Base-by-base conservation (phyloP, 2,329 filamentous ascomycete genomes). In the Pyrenochaeta sp. region DNA sequence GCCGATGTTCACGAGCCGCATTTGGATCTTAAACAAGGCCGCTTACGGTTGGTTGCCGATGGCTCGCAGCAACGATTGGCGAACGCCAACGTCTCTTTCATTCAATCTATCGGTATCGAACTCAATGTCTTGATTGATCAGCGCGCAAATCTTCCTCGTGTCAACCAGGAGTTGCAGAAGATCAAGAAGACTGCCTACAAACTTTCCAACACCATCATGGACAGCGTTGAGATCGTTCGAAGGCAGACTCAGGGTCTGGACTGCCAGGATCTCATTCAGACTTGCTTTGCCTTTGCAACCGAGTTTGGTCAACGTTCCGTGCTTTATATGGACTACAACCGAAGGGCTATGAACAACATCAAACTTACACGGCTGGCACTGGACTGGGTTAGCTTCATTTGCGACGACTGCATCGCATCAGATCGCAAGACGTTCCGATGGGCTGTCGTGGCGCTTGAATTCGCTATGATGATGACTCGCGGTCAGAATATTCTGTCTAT, bases 351-450 rank as follows among this genome's bases (percentile, higher is more conserved):
- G 89, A 97, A 97, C 74, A 96, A 96, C 70, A 81, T 96, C 58
- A 96, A 96, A 69, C 81, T 99, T 41, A 96, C 93, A 9, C 90
- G 96, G 65, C 80, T 99, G 39, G 91, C 92, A 3, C 78, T 99
- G 8, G 93, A 99, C 69, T 99, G 94, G 94, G 89, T 99, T 11
- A 92, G 89, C 65, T 99, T 99, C 71, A 94, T 99, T 56, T 96
- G 92, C 65, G 93, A 97, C 64, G 94, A 99, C 70, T 99, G 94
- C 71, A 83, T 95, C 58, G 89, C 94, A 7, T 90, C 90, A 3
- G 94, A 99, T 71, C 84, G 93, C 58, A 95, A 93, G 74, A 96
- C 94, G 0, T 99, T 99, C 75, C 87, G 92, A 55, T 99, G 94
- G 94, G 91, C 94, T 6, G 95, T 99, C 21, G 83, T 92, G 37